These are phyloP conservation scores for Aspergillus asperescens DNA, from an alignment of 495 filamentous ascomycete species.

Conservation along the genomic window DNA sequence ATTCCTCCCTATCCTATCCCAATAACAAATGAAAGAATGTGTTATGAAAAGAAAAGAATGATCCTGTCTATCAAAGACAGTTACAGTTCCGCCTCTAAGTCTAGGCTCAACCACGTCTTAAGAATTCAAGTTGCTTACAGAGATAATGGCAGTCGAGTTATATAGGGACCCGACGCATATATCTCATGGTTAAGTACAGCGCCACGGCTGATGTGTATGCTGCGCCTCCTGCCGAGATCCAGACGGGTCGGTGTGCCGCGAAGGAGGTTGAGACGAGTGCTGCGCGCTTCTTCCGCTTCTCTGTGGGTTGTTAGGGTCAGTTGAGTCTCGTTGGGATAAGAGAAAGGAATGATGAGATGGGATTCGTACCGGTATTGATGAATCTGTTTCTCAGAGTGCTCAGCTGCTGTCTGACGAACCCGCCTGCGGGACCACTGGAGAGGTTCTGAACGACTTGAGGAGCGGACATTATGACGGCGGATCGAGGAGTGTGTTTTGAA, in stretches of 20 bases:
- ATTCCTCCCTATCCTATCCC: background rate
- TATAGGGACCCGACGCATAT: conserved; percentile 23
- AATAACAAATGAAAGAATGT: background rate
- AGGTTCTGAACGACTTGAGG: conserved; percentile 20
- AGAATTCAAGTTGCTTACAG: background rate
- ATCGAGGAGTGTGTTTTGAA: background rate
- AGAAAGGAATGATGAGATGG: background rate
- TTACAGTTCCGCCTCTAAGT: conserved; percentile 6
- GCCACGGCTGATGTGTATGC: conserved; percentile 38
- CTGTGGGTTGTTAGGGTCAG: conserved; percentile 9
- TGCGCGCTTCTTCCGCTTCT: conserved; percentile 30
- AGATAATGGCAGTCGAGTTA: background rate
- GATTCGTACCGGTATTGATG: conserved; percentile 19
- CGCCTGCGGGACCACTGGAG: conserved; percentile 17
- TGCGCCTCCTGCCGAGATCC: conserved; percentile 35
- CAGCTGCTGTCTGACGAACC: conserved; percentile 18
- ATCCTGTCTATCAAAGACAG: conserved; percentile 10
- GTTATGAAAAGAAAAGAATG: background rate
- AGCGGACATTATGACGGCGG: conserved; percentile 20
- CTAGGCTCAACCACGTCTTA: conserved; percentile 8
- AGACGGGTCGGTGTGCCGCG: conserved; percentile 38
- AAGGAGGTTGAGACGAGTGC: conserved; percentile 36
- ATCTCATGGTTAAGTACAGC: conserved; percentile 37
- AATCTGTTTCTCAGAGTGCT: conserved; percentile 19
- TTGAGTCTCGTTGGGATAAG: background rate